A percentile compares a stretch with the other conserved stretches of the same genome.
These are phyloP conservation scores for Yarrowia alimentaria DNA, from an alignment of 805 yeast species.

Conservation along the genomic window DNA sequence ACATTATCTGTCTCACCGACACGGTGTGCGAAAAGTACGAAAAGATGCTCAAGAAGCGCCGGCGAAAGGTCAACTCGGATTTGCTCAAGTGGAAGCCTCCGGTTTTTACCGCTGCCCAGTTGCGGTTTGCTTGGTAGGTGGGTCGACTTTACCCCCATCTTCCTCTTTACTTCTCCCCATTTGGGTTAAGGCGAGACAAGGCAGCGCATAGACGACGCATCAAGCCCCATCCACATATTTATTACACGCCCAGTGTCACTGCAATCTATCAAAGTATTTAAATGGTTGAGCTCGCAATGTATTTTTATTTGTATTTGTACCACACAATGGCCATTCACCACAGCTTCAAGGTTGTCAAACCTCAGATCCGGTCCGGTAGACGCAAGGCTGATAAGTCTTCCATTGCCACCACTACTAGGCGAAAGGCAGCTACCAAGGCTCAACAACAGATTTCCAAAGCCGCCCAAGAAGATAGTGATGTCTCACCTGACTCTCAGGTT, in stretches of 20 bases:
- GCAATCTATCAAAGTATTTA: conserved; percentile 1
- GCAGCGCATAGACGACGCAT: no score
- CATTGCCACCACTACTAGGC: no score
- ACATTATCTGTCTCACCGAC: conserved; percentile 80
- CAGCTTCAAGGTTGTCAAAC: conserved; percentile 17
- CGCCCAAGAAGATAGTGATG: no score
- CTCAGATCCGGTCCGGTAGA: neutral
- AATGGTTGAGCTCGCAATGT: conserved; percentile 8
- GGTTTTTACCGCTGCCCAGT: conserved; percentile 86
- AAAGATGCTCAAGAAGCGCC: conserved; percentile 63
- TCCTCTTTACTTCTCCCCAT: conserved; percentile 1
- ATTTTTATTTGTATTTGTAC: neutral
- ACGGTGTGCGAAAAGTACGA: conserved; percentile 77
- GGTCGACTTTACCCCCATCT: no score
- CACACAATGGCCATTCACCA: conserved; percentile 6
- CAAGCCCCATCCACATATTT: conserved; percentile 4
- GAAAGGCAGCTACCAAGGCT: no score
- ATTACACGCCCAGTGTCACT: conserved; percentile 11
- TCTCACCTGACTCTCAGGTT: no score
- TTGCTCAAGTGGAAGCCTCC: conserved; percentile 92
- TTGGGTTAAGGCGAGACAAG: no score
- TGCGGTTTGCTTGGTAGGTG: conserved; percentile 96
- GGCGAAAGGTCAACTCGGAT: conserved; percentile 70
- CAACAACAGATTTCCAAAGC: no score
- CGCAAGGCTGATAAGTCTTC: conserved; percentile 2